Conservation (phyloP, 371 early-diverging fungal genomes). For the Hamiltosporidium tvaerminnensis region DNA sequence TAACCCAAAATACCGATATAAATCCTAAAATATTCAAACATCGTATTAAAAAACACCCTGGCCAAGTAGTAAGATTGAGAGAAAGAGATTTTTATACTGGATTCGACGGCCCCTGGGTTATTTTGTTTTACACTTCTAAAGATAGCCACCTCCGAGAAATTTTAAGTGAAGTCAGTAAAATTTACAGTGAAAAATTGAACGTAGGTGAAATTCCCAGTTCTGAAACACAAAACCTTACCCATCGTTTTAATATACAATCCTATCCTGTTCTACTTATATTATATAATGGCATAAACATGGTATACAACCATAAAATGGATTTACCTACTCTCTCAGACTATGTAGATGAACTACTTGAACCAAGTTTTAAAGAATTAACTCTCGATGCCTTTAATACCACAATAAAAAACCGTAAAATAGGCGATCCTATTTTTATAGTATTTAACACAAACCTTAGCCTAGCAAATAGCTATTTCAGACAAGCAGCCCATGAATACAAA, state of each 20-base stretch:
- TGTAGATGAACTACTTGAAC: conserved; percentile 36
- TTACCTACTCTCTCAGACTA: conserved; percentile 31
- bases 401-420: conserved; percentile 9
- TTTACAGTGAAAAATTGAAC: conserved; percentile 40
- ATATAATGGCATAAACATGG: conserved; percentile 48
- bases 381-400: conserved; percentile 19
- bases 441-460: conserved; percentile 43
- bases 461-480: conserved; percentile 49
- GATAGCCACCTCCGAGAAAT: conserved; percentile 26
- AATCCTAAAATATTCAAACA: conserved; percentile 23
- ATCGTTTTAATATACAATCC: conserved; percentile 41
- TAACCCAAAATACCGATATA: conserved; percentile 22
- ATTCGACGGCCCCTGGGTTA: conserved; percentile 53
- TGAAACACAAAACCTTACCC: conserved; percentile 37
- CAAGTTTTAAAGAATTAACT: conserved; percentile 41
- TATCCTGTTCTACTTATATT: conserved; percentile 50
- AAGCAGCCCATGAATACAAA: conserved; percentile 53
- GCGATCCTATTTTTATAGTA: conserved; percentile 53
- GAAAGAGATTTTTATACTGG: conserved; percentile 48
- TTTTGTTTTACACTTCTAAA: conserved; percentile 47
- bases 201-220: conserved; percentile 40
- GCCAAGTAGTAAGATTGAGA: conserved; percentile 24
- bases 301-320: conserved; percentile 31
- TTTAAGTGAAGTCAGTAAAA: conserved; percentile 37
- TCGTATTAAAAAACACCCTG: conserved; percentile 2